Conservation (phyloP, 169 alveolate species). For the Cryptosporidium baileyi region DNA sequence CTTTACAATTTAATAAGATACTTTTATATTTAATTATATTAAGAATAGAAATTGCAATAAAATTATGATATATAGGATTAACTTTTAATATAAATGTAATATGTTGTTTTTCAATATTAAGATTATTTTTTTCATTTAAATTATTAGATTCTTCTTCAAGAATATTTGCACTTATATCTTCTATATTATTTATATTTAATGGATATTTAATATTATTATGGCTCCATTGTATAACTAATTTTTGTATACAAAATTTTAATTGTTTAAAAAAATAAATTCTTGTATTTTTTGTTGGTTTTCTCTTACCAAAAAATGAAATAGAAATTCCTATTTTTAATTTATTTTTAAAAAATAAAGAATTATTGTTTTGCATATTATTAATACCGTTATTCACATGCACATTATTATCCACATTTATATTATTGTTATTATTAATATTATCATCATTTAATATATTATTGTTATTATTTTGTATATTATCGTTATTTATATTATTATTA, state of each 20-base stretch:
- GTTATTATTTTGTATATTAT: too few relatives aligned
- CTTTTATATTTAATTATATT: background rate
- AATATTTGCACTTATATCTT: background rate
- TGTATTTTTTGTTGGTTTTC: constrained; percentile 46
- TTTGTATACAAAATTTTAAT: background rate
- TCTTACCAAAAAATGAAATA: constrained; percentile 54
- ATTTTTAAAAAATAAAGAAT: background rate
- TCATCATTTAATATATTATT: too few relatives aligned
- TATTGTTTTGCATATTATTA: background rate
- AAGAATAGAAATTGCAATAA: background rate
- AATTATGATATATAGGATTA: constrained; percentile 3
- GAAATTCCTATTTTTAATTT: constrained; percentile 30
- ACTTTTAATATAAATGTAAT: constrained; percentile 13
- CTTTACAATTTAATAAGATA: background rate
- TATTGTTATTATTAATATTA: too few relatives aligned
- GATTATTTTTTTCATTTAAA: background rate
- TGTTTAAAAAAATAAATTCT: constrained; percentile 14
- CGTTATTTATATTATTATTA: too few relatives aligned
- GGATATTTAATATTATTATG: background rate
- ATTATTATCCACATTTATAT: background rate
- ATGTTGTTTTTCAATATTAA: background rate
- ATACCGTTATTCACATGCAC: background rate
- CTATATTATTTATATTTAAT: background rate
- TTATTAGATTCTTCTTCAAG: background rate
- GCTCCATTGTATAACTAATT: background rate